Base-by-base conservation (phyloP, 2,329 filamentous ascomycete species). In the Cytospora leucostoma region DNA sequence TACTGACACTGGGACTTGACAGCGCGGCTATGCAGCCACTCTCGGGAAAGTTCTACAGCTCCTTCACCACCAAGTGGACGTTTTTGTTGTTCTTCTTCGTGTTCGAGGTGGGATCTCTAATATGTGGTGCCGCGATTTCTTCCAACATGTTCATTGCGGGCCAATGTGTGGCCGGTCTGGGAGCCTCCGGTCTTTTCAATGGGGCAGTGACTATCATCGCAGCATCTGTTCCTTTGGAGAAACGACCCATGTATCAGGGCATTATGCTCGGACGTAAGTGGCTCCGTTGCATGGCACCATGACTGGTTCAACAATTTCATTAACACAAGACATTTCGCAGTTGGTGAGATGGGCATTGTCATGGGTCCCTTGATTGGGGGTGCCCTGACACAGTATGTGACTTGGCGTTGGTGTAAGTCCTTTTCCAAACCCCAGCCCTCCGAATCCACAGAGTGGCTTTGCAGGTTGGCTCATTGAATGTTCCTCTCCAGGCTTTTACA, bases 331-430 rank as follows among this genome's bases (percentile, higher is more conserved):
- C 15, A 15, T 8, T 8, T 19, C 19, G 19, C 27, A 74, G 71
- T 73, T 27, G 68, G 72, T 8, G 74, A 78, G 37, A 67, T 82
- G 19, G 79, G 78, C 4, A 69, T 79, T 11, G 74, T 77, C 0
- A 64, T 74, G 0, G 82, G 81, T 0, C 80, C 81, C 2, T 68
- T 84, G 27, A 69, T 80, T 37, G 79, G 79, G 34, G 75, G 78
- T 65, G 66, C 72, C 38, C 73, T 78, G 19, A 77, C 75, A 0
- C 68, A 74, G 33, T 73, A 75, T 52, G 67, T 71, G 1, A 75
- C 72, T 17, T 80, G 78, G 78, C 70, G 78, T 64, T 79, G 76
- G 76, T 77, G 75, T 77, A 69, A 69, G 73, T 70, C 0, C 12
- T n/a, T 21, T 4, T 50, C 37, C n/a, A 56, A 10, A 19, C 17